phyloP scores from a whole-genome alignment of 371 early-diverging fungal genomes.

The Rhizopus microsporus region DNA sequence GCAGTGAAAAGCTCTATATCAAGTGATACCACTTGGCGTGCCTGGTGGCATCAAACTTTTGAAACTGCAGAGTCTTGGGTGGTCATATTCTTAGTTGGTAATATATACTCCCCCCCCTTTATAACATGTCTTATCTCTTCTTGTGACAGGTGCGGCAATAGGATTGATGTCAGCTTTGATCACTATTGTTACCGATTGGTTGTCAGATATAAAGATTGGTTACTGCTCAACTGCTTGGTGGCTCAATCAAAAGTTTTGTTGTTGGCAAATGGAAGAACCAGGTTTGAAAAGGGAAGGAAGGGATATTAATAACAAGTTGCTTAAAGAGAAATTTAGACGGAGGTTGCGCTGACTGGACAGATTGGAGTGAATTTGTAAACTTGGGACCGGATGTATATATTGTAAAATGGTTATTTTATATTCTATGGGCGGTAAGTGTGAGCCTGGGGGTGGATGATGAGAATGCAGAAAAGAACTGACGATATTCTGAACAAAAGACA shows the following conservation, averaged over 20 bases:
- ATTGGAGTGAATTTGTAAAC: conserved; percentile 50
- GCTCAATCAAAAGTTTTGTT: conserved; percentile 94
- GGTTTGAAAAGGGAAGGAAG: conserved; percentile 26
- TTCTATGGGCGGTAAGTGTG: conserved; percentile 58
- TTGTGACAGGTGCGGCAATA: conserved; percentile 70
- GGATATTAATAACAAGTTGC: not conserved
- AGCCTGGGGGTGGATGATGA: not conserved
- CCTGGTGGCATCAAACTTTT: conserved; percentile 59
- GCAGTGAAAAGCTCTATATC: conserved; percentile 49
- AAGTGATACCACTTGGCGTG: conserved; percentile 59
- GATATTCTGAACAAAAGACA: conserved; percentile 37
- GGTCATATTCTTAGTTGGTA: conserved; percentile 78
- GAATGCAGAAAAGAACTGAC: conserved; percentile 28
- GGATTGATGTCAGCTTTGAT: conserved; percentile 84
- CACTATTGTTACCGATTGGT: conserved; percentile 84
- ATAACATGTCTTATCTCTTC: not conserved
- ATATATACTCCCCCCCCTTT: not conserved
- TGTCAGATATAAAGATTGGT: conserved; percentile 85
- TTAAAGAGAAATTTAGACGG: conserved; percentile 23
- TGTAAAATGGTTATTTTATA: conserved; percentile 63
- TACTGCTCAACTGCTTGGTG: conserved; percentile 90
- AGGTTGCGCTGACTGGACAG: conserved; percentile 55
- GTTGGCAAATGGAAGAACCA: conserved; percentile 77
- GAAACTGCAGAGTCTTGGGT: conserved; percentile 90
- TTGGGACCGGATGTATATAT: conserved; percentile 46